These are phyloP conservation scores for Rubroshorea leprosula DNA, from an alignment of 345 rosid genomes.

Conservation along the genomic window DNA sequence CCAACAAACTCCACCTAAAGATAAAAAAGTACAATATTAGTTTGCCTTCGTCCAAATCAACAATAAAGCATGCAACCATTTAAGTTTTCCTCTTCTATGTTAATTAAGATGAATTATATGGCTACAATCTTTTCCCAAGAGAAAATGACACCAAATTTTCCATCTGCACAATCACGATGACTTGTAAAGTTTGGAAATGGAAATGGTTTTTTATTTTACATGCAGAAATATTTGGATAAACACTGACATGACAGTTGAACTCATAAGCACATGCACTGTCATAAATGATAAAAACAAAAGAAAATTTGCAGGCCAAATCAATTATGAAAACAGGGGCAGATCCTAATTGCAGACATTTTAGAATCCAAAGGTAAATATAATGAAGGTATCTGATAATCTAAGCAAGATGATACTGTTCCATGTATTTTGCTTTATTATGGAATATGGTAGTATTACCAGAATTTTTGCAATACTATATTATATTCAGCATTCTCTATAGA, in stretches of 20 bases:
- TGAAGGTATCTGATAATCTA: neutral
- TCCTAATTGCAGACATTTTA: neutral
- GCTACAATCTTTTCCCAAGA: neutral
- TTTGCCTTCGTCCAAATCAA: neutral
- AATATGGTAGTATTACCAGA: neutral
- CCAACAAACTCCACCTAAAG: slow-evolving; percentile 92
- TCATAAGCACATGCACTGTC: too few species aligned
- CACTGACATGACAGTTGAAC: too few species aligned
- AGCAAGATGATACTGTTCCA: neutral
- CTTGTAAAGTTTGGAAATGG: too few species aligned
- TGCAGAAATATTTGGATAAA: too few species aligned
- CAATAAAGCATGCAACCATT: neutral
- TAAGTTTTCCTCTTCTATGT: neutral
- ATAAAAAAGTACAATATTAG: slow-evolving; percentile 8
- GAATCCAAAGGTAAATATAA: neutral
- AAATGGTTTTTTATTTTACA: too few species aligned
- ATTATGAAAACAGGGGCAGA: neutral
- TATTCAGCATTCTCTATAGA: neutral
- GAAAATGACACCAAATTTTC: too few species aligned
- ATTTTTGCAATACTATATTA: too few species aligned
- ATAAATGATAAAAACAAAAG: too few species aligned
- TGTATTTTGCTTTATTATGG: neutral
- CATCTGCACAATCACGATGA: too few species aligned
- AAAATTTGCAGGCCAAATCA: too few species aligned
- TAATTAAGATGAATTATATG: neutral